Base-by-base conservation (phyloP, 1,284 basidiomycete genomes). In the Boletus semigastroideus region DNA sequence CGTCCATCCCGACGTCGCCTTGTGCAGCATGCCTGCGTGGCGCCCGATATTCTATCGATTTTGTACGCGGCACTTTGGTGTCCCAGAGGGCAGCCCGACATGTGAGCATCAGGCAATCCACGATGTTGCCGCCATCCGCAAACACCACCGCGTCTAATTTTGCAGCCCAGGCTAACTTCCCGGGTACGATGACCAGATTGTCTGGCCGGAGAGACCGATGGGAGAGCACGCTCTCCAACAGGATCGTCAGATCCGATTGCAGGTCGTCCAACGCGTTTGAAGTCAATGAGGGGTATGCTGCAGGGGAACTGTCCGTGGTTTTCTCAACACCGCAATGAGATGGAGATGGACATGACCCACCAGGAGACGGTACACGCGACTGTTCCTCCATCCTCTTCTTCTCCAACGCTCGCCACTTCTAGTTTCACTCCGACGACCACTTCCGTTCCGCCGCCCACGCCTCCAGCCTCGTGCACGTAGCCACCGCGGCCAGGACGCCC, bases 1-100 rank as follows among this genome's bases (percentile, higher is more conserved):
- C 70, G 54, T 85, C 83, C 75, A 85, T 81, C 41, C 74, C 76
- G 11, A 71, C 10, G 62, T 60, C 16, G 52, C 57, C 31, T 41
- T 57, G 42, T 10, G 53, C 42, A n/a, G 36, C 47, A 59, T 72
- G 58, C 56, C 60, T 28, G 62, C 71, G 60, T 63, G 76, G 64
- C 2, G 66, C 63, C 4, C 63, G 71, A 55, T 87, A 90, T 56
- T 86, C 82, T 0, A 90, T 77, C 5, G 75, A 74, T 34, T 80
- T 74, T 42, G 90, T 92, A 33, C 80, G 72, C 7, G 90, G 90
- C 0, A 92, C 86, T 51, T 80, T 86, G 16, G 89, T 87, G 58
- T 92, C 88, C 79, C 83, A 89, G 12, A 93, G 67, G 0, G 88
- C 88, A 1, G 86, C 86, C 12, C 85, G 78, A 2, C 84, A 80